Conservation (phyloP, 345 rosid genomes). For the Populus ilicifolia region DNA sequence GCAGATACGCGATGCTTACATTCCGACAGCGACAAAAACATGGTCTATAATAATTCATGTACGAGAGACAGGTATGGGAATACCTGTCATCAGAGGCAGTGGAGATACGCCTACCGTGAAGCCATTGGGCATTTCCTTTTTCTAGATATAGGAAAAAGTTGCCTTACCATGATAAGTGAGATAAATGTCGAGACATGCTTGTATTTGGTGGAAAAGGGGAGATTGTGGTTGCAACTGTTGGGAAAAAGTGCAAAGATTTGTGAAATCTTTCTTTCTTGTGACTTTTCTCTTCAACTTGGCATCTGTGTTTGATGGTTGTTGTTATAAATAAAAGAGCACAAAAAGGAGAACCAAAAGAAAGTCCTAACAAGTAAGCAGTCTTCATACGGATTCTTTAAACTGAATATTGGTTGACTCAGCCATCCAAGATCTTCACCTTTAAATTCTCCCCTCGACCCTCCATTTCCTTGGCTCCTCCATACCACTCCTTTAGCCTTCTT, state of each 20-base stretch:
- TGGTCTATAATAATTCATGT: slow-evolving; percentile 29
- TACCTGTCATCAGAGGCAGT: slow-evolving; percentile 34
- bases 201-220: slow-evolving; percentile 44
- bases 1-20: slow-evolving; percentile 39
- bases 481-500: slow-evolving; percentile 25
- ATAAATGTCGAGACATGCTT: slow-evolving; percentile 34
- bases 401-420: slow-evolving; percentile 56
- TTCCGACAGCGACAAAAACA: slow-evolving; percentile 39
- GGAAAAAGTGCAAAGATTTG: slow-evolving; percentile 71
- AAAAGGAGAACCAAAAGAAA: slow-evolving; percentile 38
- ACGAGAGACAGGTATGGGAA: slow-evolving; percentile 28
- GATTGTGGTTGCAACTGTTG: slow-evolving; percentile 74
- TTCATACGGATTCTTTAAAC: slow-evolving; percentile 58
- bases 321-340: slow-evolving; percentile 29
- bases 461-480: slow-evolving; percentile 37
- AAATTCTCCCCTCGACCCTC: slow-evolving; percentile 43
- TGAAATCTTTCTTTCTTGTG: slow-evolving; percentile 65
- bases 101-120: slow-evolving; percentile 27
- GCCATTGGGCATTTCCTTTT: not conserved
- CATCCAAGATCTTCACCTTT: slow-evolving; percentile 46
- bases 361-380: slow-evolving; percentile 58
- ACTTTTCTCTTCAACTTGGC: slow-evolving; percentile 63
- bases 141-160: slow-evolving; percentile 29
- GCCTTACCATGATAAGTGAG: slow-evolving; percentile 35
- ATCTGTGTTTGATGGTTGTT: slow-evolving; percentile 51